phyloP scores from a whole-genome alignment of 2,329 filamentous ascomycete genomes.

The Epicoccum sorghinum region DNA sequence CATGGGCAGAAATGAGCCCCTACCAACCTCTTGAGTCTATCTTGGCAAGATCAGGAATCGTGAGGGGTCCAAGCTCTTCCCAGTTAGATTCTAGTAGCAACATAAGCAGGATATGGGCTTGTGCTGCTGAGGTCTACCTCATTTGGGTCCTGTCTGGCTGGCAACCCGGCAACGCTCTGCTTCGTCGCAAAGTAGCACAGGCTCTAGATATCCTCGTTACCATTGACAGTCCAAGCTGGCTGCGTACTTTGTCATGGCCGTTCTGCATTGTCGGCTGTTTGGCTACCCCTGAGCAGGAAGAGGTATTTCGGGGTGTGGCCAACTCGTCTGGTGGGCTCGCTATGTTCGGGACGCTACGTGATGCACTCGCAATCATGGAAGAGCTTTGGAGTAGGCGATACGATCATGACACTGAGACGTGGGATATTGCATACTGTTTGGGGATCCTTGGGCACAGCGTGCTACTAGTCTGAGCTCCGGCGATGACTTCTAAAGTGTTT shows the following conservation, averaged over 20 bases:
- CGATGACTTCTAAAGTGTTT: neutral
- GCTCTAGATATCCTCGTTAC: conserved; percentile 19
- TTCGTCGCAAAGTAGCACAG: conserved; percentile 20
- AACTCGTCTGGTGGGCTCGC: conserved; percentile 23
- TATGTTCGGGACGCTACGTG: conserved; percentile 33
- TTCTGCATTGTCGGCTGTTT: conserved; percentile 42
- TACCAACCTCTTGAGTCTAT: neutral
- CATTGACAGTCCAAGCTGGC: conserved; percentile 23
- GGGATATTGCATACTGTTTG: conserved; percentile 4
- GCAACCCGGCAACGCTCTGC: conserved; percentile 24
- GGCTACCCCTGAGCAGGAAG: conserved; percentile 14
- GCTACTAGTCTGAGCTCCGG: neutral
- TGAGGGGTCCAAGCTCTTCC: neutral
- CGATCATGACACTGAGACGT: neutral
- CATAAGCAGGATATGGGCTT: conserved; percentile 27
- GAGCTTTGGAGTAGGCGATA: conserved; percentile 37
- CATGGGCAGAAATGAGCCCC: neutral
- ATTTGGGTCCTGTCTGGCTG: conserved; percentile 29
- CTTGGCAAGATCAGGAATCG: neutral
- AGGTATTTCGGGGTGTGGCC: conserved; percentile 28
- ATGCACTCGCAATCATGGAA: conserved; percentile 47
- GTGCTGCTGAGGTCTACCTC: conserved; percentile 29
- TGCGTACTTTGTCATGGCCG: conserved; percentile 42
- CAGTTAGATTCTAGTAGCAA: neutral
- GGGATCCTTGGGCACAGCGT: neutral